Evolutionary conservation across 768 basidiomycete genomes (phyloP), one percentile per base, ranked within the genome.

Genomic region (Mycena haematopus): DNA sequence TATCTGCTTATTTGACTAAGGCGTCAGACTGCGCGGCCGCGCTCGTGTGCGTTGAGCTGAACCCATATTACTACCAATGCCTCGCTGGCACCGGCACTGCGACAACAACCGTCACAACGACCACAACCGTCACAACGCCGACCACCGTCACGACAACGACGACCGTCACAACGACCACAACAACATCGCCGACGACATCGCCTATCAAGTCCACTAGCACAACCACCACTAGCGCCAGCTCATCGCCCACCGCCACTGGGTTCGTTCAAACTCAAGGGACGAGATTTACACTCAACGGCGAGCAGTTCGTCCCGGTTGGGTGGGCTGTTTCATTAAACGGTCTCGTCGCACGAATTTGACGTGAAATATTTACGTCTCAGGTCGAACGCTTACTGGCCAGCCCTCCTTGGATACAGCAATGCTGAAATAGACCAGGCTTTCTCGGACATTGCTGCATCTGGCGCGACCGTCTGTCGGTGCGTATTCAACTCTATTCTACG

Each of bases 361-460:
- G 15, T 15, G 44, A 15, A 22, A n/a, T 44, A 45, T 45, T 45
- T 45, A 11, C 44, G 10, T 45, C 44, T 45, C 44, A 76, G 84
- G 9, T 72, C 78, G 13, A 86, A 87, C 70, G 80, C 84, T 1
- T 86, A 87, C 72, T 87, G 85, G 86, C 79, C 85, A 9, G 82
- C 85, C 19, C 76, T 85, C 47, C 77, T 70, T 64, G 80, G 80
- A 11, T 77, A 77, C 51, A 80, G 76, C 60, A 74, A 77, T n/a
- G 72, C 78, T 2, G 74, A 85, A 58, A 86, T 86, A 77, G 77
- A 84, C 70, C 64, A 75, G 44, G 76, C 85, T 0, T 84, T 87
- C 62, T 62, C 76, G 15, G 80, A 86, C 62, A 84, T 88, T 29
- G 84, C 81, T 3, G 74, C 66, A 0, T 72, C 80, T 1, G 85